Evolutionary conservation across 139 green algal species (phyloP), one percentile per base, ranked within the genome.

Genomic region (Chlamydomonas sp.): DNA sequence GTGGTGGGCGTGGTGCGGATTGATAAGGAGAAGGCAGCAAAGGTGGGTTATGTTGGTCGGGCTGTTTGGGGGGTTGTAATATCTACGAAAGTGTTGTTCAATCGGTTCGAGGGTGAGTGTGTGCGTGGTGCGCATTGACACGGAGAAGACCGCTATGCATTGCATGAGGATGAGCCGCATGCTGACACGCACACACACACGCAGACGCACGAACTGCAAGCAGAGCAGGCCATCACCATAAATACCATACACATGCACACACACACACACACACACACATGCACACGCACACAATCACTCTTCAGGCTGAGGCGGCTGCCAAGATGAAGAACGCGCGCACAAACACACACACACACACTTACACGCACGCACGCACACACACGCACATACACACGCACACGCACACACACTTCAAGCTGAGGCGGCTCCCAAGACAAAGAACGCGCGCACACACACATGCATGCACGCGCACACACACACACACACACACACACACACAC

Each of bases 241-340:
- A 54, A 13, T 20, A 54, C 43, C 43, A 54, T 54, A 54, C 13
- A 54, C 43, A 13, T 26, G 20, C 43, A 26, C 43, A 54, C 43
- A 26, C 20, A 13, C 43, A 26, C 43, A 26, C 43, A 54, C 43
- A 54, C 43, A 54, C 43, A 20, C 43, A 54, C 43, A 54, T 26
- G 20, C 13, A 54, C 13, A 54, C 43, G 13, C 16, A 54, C 16
- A 54, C 13, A 54, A 54, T 54, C 13, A 54, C 43, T 20, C 13
- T 54, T 54, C 43, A 54, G 43, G 43, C 4, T 20, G n/a, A 66
- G 58, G 58, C n/a, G 6, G 30, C n/a, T 66, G 58, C 8, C 33
- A 47, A 5, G n/a, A 5, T 26, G 26, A 28, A 73, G 30, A 31
- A 57, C 16, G 47, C 24, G n/a, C n/a, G n/a, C n/a, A n/a, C n/a